Percentiles rank a stretch among this genome's conserved stretches.
Evolutionary conservation across 441 rosid species (phyloP).

Genomic region (Syzygium syzygioides): DNA sequence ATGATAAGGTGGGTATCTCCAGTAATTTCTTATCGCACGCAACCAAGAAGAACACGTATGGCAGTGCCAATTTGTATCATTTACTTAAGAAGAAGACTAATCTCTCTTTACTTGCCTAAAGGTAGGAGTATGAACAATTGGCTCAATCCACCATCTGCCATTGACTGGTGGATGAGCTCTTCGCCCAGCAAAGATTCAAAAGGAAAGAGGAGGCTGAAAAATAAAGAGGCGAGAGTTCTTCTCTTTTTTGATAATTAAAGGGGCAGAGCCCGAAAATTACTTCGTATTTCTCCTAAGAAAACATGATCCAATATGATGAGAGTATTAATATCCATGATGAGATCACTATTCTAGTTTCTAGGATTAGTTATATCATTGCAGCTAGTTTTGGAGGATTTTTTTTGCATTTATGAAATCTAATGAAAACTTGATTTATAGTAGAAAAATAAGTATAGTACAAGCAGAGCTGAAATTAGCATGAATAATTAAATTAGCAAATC

Average conservation of each 20-base stretch:
- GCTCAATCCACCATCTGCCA: not conserved
- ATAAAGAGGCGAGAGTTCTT: no score
- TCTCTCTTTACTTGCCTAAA: not conserved
- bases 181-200: not conserved
- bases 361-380: not conserved
- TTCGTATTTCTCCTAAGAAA: no score
- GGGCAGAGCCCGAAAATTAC: no score
- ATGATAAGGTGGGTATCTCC: not conserved
- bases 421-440: not conserved
- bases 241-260: no score
- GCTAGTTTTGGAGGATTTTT: not conserved
- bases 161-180: not conserved
- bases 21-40: not conserved
- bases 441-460: not conserved
- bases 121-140: not conserved
- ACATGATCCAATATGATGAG: no score
- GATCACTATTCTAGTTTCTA: not conserved
- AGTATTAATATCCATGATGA: no score
- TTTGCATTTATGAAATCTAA: not conserved
- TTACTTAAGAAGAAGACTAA: not conserved
- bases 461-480: not conserved
- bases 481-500: no score
- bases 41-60: not conserved
- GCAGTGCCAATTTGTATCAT: not conserved
- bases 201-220: no score